Evolutionary conservation across 257 asterid genomes (phyloP), one percentile per base, ranked within the genome.

Genomic region (Parsonsia alboflavescens): DNA sequence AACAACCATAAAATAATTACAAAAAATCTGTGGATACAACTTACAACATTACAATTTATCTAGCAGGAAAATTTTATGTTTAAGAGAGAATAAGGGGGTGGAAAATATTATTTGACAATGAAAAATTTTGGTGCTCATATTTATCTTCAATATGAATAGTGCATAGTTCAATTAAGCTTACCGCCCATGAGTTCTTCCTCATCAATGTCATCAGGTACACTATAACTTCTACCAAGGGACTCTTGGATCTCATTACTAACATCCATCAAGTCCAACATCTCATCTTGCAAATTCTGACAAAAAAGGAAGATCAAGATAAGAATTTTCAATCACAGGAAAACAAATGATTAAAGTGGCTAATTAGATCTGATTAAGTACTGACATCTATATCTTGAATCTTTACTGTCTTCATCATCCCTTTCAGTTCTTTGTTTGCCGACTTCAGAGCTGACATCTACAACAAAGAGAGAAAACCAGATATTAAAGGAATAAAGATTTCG

Each of bases 341-440:
- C 2, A 11, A 70, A 81, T 10, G n/a, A 76, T 54, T 71, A 54
- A 61, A 65, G 10, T 46, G 28, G 44, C 8, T 64, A 3, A 61
- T 36, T 30, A 36, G 61, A 9, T 58, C 72, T 64, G 68, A 42
- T 70, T 58, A 53, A 41, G 81, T 68, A 83, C 96, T 73, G 61
- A 95, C 99, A 88, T 96, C 98, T 74, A 96, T 82, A 75, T 96
- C 98, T 86, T 96, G 93, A 88, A 93, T 93, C 86, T 93, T 96
- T 89, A 96, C 97, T 41, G 96, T 93, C 86, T 95, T 96, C 99
- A 96, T 96, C 98, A 96, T 91, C 84, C 98, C 99, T 78, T 93
- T 91, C 80, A 91, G 90, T 77, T 93, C 99, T 76, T 93, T 93
- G 86, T 96, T 93, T 76, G 98, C 96, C 0, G 93, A 84, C 87